Evolutionary conservation across 1,139 yeast species (phyloP).

Genomic region (Saccharomyces hybrid): DNA sequence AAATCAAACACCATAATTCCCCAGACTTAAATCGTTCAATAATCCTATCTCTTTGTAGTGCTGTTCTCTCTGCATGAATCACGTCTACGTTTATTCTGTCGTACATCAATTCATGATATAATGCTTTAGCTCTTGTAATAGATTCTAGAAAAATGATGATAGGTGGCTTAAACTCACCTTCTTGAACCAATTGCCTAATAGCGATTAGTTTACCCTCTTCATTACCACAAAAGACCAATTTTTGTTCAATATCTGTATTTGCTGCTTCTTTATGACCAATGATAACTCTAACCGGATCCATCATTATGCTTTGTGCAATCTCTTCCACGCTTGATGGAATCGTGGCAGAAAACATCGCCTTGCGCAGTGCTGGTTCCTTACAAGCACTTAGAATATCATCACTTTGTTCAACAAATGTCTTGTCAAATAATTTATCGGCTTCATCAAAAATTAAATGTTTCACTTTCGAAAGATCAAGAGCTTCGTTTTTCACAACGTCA

Average conservation of each 20-base stretch:
- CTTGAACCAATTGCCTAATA: slow-evolving; percentile 75
- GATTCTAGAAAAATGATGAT: slow-evolving; percentile 87
- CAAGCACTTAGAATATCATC: slow-evolving; percentile 74
- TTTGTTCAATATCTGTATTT: slow-evolving; percentile 72
- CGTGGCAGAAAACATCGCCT: slow-evolving; percentile 89
- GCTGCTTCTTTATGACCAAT: slow-evolving; percentile 96
- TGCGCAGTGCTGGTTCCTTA: slow-evolving; percentile 40
- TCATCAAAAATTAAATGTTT: slow-evolving; percentile 82
- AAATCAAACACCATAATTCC: slow-evolving; percentile 90
- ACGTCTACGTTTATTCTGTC: slow-evolving; percentile 91
- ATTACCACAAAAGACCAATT: slow-evolving; percentile 77
- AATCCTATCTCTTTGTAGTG: slow-evolving; percentile 76
- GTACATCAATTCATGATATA: slow-evolving; percentile 83
- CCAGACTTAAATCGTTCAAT: slow-evolving; percentile 81
- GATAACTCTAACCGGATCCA: slow-evolving; percentile 68
- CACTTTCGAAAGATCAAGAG: slow-evolving; percentile 53
- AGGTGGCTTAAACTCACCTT: slow-evolving; percentile 87
- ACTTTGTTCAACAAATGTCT: slow-evolving; percentile 85
- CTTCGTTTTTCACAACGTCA: slow-evolving; percentile 60
- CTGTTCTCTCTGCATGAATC: slow-evolving; percentile 91
- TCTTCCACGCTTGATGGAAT: slow-evolving; percentile 91
- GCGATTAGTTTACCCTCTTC: slow-evolving; percentile 93
- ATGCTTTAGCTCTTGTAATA: slow-evolving; percentile 87
- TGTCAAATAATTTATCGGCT: slow-evolving; percentile 89
- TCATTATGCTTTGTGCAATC: slow-evolving; percentile 78